Evolutionary conservation across 164 flowering plant species (phyloP).

Genomic region (Nymphaea thermarum): DNA sequence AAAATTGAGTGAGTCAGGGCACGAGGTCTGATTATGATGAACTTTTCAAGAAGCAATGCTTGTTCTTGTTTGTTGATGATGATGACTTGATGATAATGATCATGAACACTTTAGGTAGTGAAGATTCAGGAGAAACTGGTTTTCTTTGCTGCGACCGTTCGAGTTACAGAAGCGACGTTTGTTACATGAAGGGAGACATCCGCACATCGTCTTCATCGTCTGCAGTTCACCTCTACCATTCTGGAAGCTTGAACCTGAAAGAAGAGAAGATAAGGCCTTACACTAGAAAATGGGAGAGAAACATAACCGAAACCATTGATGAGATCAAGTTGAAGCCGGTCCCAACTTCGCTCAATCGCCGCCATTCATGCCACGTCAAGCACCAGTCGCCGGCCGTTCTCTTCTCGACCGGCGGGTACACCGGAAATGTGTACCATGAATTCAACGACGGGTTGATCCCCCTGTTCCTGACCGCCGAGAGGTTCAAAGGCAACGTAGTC

Average conservation of each 20-base stretch:
- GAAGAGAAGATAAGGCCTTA: conserved; percentile 76
- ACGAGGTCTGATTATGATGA: too few species aligned
- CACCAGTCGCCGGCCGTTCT: conserved; percentile 7
- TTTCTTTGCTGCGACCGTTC: conserved; percentile 75
- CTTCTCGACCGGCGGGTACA: conserved; percentile 9
- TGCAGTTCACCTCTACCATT: conserved; percentile 46
- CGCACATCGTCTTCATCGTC: conserved; percentile 59
- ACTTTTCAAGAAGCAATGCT: too few species aligned
- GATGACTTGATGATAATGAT: too few species aligned
- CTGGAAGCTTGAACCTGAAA: conserved; percentile 9
- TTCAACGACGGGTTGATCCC: conserved; percentile 12
- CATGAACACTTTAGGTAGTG: background rate
- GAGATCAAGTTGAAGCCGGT: conserved; percentile 37
- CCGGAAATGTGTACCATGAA: conserved; percentile 12
- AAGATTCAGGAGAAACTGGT: conserved; percentile 17
- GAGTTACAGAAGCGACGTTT: conserved; percentile 48
- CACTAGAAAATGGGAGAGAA: conserved; percentile 86
- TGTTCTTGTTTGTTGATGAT: background rate
- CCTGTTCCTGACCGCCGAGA: conserved; percentile 6
- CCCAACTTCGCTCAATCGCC: background rate
- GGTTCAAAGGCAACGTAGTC: conserved; percentile 7
- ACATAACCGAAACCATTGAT: conserved; percentile 53
- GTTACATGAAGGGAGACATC: conserved; percentile 82
- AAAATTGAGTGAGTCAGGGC: too few species aligned
- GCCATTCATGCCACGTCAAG: background rate